These are phyloP conservation scores for Ophiostoma sp. DNA, from an alignment of 2,329 filamentous ascomycete species.

Conservation along the genomic window DNA sequence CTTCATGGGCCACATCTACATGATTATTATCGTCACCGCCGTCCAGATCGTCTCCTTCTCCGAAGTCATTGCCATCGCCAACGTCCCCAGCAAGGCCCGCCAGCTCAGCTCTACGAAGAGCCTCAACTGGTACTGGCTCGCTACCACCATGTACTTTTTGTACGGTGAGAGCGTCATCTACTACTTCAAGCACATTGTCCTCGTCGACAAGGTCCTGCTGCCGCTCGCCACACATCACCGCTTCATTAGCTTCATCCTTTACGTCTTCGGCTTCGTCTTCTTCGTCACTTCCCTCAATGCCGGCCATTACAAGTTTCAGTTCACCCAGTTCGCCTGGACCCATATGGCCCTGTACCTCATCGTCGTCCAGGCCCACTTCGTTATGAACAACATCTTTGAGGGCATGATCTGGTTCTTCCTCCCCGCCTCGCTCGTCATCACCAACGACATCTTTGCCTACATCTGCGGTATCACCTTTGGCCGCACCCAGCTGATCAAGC, in stretches of 20 bases:
- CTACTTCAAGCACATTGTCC: constrained; percentile 98
- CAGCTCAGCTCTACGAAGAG: constrained; percentile 93
- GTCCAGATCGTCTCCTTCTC: constrained; percentile 98
- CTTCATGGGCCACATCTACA: constrained; percentile 96
- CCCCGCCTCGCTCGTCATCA: constrained; percentile 91
- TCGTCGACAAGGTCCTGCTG: constrained; percentile 89
- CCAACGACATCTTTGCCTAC: constrained; percentile 98
- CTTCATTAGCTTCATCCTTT: constrained; percentile 98
- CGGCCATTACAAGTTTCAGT: constrained; percentile 96
- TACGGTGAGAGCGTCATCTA: constrained; percentile 99
- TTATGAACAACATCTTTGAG: constrained; percentile 99
- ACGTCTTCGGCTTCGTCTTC: constrained; percentile 97
- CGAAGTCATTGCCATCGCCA: constrained; percentile 97
- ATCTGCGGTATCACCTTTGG: constrained; percentile 97
- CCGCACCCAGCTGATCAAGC: constrained; percentile 92
- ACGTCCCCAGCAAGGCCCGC: constrained; percentile 86
- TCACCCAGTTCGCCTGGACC: constrained; percentile 98
- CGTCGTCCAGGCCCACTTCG: constrained; percentile 96
- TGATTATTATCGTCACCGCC: constrained; percentile 87
- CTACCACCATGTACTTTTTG: constrained; percentile 98
- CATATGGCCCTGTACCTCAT: constrained; percentile 99
- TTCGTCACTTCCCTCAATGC: constrained; percentile 94
- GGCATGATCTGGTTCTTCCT: constrained; percentile 99
- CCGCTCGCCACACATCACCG: constrained; percentile 95
- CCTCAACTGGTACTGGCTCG: constrained; percentile 98